A percentile compares a stretch with the other conserved stretches of the same genome.
These are phyloP conservation scores for Acacia melanoxylon DNA, from an alignment of 306 rosid genomes.

Conservation along the genomic window DNA sequence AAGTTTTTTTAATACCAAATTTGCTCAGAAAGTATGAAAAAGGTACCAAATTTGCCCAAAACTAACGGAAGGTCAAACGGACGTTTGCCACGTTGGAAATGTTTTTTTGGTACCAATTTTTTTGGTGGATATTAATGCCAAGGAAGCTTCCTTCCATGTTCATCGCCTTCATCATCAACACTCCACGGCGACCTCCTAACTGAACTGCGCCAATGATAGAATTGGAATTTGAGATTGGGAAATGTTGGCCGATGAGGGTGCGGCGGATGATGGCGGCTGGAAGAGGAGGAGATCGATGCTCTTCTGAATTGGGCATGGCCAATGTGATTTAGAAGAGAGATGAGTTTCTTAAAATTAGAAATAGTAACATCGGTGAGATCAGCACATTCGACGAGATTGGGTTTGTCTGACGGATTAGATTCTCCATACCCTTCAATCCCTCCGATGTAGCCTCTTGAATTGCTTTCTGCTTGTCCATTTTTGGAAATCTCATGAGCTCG, in stretches of 20 bases:
- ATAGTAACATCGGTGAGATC: constrained; percentile 70
- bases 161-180: too few species aligned
- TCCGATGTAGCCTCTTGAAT: constrained; percentile 80
- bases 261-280: constrained; percentile 19
- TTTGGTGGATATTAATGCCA: too few species aligned
- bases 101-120: too few species aligned
- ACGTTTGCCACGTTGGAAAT: too few species aligned
- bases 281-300: constrained; percentile 48
- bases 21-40: too few species aligned
- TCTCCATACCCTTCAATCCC: constrained; percentile 76
- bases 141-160: too few species aligned
- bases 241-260: constrained; percentile 25
- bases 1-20: too few species aligned
- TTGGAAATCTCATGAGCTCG: constrained; percentile 61
- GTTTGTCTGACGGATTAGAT: constrained; percentile 53
- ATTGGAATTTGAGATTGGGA: constrained; percentile 24
- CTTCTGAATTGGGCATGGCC: constrained; percentile 96
- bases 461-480: constrained; percentile 74
- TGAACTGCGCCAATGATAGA: constrained; percentile 32
- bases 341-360: constrained; percentile 66
- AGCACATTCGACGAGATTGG: constrained; percentile 51
- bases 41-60: too few species aligned
- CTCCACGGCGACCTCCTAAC: too few species aligned
- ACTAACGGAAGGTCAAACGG: too few species aligned
- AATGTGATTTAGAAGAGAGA: constrained; percentile 68